A percentile compares a stretch with the other conserved stretches of the same genome.
phyloP scores from a whole-genome alignment of 2,329 filamentous ascomycete genomes.

The Fusarium foetens region DNA sequence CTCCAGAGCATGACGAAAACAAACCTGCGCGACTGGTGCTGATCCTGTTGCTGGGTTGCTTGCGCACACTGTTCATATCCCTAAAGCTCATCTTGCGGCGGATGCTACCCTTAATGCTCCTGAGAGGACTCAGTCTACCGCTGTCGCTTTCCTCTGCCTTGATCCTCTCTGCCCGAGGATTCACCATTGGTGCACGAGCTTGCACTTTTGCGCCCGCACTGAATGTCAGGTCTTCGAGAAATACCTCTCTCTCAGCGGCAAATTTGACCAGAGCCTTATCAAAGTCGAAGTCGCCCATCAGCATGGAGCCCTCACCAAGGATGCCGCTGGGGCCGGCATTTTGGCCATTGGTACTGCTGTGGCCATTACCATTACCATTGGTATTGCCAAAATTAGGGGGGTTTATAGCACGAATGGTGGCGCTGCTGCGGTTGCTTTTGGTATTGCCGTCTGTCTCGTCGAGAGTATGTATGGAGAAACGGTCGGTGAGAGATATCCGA shows the following conservation, averaged over 20 bases:
- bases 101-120: slow-evolving; percentile 82
- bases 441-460: slow-evolving; percentile 69
- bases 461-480: slow-evolving; percentile 64
- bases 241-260: slow-evolving; percentile 91
- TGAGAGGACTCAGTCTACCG: slow-evolving; percentile 65
- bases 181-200: slow-evolving; percentile 75
- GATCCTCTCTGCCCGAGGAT: slow-evolving; percentile 84
- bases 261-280: slow-evolving; percentile 94
- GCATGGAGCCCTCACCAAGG: slow-evolving; percentile 48
- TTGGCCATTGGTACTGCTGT: slow-evolving; percentile 26
- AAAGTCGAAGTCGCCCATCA: slow-evolving; percentile 82
- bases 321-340: slow-evolving; percentile 37
- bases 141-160: slow-evolving; percentile 74
- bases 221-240: slow-evolving; percentile 91
- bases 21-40: slow-evolving; percentile 50
- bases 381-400: slow-evolving; percentile 41
- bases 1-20: background rate
- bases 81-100: slow-evolving; percentile 90
- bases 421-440: slow-evolving; percentile 72
- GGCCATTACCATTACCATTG: slow-evolving; percentile 38
- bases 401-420: slow-evolving; percentile 66
- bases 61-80: slow-evolving; percentile 95
- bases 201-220: slow-evolving; percentile 83
- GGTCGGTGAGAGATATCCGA: slow-evolving; percentile 61
- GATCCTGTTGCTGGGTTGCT: slow-evolving; percentile 81